These are phyloP conservation scores for Chaetomium fimeti DNA, from an alignment of 495 filamentous ascomycete genomes.

Conservation along the genomic window DNA sequence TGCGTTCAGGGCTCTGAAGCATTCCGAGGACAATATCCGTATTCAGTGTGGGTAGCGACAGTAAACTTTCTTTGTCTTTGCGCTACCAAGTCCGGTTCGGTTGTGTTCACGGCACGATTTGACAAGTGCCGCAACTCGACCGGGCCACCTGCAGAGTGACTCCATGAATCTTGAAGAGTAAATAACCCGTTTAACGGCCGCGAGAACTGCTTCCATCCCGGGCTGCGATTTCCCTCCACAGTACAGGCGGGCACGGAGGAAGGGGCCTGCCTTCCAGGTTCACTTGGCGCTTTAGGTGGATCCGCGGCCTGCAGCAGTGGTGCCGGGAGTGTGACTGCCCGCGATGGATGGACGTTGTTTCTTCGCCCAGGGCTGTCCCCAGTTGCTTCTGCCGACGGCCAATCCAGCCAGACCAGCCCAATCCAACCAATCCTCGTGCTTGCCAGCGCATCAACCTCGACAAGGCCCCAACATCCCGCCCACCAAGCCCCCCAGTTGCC, in stretches of 20 bases:
- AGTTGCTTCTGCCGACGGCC: constrained; percentile 8
- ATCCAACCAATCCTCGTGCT: constrained; percentile 35
- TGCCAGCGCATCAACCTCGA: constrained; percentile 41
- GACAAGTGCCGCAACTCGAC: neutral
- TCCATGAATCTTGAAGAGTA: neutral
- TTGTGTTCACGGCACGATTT: neutral
- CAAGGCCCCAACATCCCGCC: constrained; percentile 34
- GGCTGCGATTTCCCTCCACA: neutral
- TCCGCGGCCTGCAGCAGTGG: constrained; percentile 4
- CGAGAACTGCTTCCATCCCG: neutral
- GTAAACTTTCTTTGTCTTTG: no score
- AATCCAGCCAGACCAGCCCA: constrained; percentile 1
- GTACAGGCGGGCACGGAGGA: neutral
- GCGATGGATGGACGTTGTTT: neutral
- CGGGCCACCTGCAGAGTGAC: neutral
- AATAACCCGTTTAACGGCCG: constrained; percentile 2
- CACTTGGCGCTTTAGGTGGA: constrained; percentile 7
- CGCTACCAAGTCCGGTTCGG: no score
- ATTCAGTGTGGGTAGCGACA: no score
- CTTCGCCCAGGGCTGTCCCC: constrained; percentile 17
- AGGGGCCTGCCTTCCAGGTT: neutral
- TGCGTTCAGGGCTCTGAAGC: neutral
- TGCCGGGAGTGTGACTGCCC: neutral
- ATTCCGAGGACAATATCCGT: neutral
- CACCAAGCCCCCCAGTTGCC: constrained; percentile 21